phyloP scores from a whole-genome alignment of 139 green algal genomes.

The Chlorella sp. region DNA sequence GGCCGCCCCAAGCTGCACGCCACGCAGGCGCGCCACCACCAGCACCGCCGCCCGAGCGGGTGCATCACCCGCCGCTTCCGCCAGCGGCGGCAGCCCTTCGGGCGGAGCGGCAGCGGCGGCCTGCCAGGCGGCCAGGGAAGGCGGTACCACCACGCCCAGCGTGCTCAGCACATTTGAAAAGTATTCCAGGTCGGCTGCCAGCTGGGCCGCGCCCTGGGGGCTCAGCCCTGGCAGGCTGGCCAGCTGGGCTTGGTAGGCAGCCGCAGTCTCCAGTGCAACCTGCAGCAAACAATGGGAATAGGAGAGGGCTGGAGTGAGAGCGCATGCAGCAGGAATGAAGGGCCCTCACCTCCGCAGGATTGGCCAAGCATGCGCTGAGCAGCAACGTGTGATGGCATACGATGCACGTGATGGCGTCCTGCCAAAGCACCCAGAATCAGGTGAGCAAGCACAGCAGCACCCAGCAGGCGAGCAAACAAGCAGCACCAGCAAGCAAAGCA shows the following conservation, averaged over 20 bases:
- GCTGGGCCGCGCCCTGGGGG: conserved; percentile 74
- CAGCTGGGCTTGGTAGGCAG: conserved; percentile 63
- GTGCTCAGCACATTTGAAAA: conserved; percentile 93
- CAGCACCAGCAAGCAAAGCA: too few species aligned
- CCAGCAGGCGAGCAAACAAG: too few species aligned
- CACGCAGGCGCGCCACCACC: conserved; percentile 46
- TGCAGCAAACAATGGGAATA: too few species aligned
- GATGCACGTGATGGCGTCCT: too few species aligned
- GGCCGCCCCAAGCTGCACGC: conserved; percentile 10
- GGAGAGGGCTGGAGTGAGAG: too few species aligned
- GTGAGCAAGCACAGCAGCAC: too few species aligned
- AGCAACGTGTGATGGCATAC: too few species aligned
- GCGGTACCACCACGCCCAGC: conserved; percentile 76
- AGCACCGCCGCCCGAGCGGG: conserved; percentile 26
- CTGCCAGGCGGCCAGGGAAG: conserved; percentile 77
- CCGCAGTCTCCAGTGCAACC: conserved; percentile 25
- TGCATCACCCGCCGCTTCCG: conserved; percentile 26
- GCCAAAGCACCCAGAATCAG: too few species aligned
- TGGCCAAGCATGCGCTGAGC: too few species aligned
- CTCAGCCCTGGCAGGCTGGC: conserved; percentile 54
- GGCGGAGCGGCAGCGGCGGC: conserved; percentile 30
- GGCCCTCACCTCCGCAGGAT: too few species aligned
- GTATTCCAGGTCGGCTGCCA: conserved; percentile 94
- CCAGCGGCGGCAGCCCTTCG: conserved; percentile 35
- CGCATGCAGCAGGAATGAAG: too few species aligned